These are phyloP conservation scores for Pythium dissotocum DNA, from an alignment of 352 stramenopile genomes.

Conservation along the genomic window DNA sequence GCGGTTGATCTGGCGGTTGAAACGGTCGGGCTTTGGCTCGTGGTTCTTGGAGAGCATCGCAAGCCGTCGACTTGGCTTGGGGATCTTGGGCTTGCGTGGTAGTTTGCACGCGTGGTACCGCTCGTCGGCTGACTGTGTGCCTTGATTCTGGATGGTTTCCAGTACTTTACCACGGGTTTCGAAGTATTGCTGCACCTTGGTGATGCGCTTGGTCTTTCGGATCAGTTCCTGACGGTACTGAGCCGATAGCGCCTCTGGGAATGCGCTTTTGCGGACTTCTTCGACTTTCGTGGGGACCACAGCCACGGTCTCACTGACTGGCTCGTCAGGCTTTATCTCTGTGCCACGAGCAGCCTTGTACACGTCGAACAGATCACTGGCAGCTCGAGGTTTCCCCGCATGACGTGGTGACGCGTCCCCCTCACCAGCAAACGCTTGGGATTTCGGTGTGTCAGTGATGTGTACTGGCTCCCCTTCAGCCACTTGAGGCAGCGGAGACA, in stretches of 20 bases:
- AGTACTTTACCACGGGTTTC: constrained; percentile 51
- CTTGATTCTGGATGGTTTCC: constrained; percentile 39
- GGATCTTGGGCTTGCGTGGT: constrained; percentile 71
- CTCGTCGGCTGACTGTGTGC: constrained; percentile 26
- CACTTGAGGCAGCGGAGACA: neutral
- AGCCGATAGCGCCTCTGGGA: constrained; percentile 46
- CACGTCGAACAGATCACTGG: constrained; percentile 15
- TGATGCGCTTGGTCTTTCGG: constrained; percentile 48
- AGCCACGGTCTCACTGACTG: neutral
- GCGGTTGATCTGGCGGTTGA: constrained; percentile 83
- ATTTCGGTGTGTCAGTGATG: neutral
- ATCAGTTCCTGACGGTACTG: constrained; percentile 66
- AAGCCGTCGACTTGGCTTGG: constrained; percentile 45
- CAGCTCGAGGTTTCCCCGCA: neutral
- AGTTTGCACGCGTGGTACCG: constrained; percentile 13
- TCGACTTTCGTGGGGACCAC: constrained; percentile 16
- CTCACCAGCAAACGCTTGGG: neutral
- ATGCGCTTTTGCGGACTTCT: constrained; percentile 53
- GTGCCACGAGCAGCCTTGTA: neutral
- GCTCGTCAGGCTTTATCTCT: neutral
- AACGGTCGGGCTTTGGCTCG: constrained; percentile 59
- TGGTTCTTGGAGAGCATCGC: constrained; percentile 42
- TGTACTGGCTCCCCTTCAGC: neutral
- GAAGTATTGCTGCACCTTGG: constrained; percentile 53
- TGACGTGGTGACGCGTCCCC: neutral